Base-by-base conservation (phyloP, 441 rosid genomes). In the Bocquillonia castaneifolia region DNA sequence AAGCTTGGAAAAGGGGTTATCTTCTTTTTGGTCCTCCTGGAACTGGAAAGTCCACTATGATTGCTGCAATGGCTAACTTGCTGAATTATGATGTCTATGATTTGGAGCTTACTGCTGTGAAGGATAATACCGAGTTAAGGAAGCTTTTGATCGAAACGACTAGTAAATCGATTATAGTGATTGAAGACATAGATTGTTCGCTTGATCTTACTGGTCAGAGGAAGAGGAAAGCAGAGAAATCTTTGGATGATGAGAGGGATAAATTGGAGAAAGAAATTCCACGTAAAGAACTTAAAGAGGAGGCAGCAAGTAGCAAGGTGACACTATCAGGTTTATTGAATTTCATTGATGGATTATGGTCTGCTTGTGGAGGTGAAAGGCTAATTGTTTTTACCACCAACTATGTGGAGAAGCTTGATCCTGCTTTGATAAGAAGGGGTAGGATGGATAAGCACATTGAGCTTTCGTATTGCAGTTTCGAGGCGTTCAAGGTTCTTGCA, bases 311-410 rank as follows among this genome's bases (percentile, higher is more conserved):
- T 78, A 71, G 87, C 66, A 77, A 71, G 66, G 92, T 86, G 12
- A 85, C 97, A 10, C 78, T 88, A 0, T 90, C 91, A 3, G 92
- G 92, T 47, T 73, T 90, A 34, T 64, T 90, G 68, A 90, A 90
- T 77, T 88, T 88, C 72, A 86, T 88, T 25, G 93, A 90, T 58
- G 94, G 91, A 39, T 65, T 90, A 13, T 90, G 93, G 93, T 90
- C 96, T 5, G 85, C 96, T 26, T 83, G 92, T 61, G 87, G 92
- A 34, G 88, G 89, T 22, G 93, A 86, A 73, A 84, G 91, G 64
- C 70, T 88, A 44, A 74, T 88, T 69, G 85, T 84, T 13, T 88
- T 88, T 55, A 88, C 89, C 0, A 85, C 96, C 0, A 88, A 90
- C 64, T 81, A 82, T 59, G 74, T 81, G 51, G 86, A 72, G 51